A percentile compares a stretch with the other conserved stretches of the same genome.
Evolutionary conservation across 179 eudicot species (phyloP).

Genomic region (Vitellaria paradoxa): DNA sequence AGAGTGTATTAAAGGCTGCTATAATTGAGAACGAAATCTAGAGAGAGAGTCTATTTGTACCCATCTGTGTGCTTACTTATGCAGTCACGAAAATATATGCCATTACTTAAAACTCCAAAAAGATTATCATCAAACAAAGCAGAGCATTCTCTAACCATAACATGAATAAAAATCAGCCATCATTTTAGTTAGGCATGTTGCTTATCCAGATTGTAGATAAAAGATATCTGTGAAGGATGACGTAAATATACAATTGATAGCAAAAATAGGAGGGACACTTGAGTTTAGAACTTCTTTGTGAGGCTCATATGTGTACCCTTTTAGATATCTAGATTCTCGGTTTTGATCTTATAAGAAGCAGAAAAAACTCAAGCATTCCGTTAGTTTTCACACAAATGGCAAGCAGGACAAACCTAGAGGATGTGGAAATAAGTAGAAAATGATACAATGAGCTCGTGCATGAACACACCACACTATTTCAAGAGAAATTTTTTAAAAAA

Average conservation of each 20-base stretch:
- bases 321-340: background rate
- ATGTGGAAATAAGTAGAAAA: background rate
- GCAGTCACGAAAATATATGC: background rate
- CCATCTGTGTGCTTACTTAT: background rate
- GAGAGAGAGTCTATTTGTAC: background rate
- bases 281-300: background rate
- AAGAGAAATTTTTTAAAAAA: background rate
- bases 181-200: background rate
- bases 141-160: background rate
- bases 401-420: background rate
- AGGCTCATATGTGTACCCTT: background rate
- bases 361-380: background rate
- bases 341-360: background rate
- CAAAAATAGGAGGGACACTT: background rate
- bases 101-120: background rate
- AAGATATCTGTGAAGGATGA: background rate
- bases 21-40: background rate
- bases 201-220: background rate
- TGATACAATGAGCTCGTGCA: background rate
- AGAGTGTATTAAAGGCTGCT: background rate
- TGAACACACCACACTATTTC: background rate
- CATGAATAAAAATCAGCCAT: background rate
- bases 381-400: background rate
- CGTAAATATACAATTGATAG: background rate
- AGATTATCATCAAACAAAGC: background rate